phyloP scores from a whole-genome alignment of 192 early-diverging fungal species.

The Helicostylum pulchrum region DNA sequence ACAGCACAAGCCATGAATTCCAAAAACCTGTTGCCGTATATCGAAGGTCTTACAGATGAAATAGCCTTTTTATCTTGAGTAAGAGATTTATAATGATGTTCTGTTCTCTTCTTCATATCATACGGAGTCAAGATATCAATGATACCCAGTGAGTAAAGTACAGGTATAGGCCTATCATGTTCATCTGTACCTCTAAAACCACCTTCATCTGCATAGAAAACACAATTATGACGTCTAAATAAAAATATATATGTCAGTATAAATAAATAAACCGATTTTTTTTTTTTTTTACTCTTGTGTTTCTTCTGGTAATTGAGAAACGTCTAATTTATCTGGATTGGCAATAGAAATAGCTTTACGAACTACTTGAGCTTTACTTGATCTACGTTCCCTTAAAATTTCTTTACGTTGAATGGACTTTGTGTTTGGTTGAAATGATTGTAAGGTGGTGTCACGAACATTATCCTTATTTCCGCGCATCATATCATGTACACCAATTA shows the following conservation, averaged over 20 bases:
- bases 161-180: slow-evolving; percentile 58
- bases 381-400: slow-evolving; percentile 44
- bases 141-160: slow-evolving; percentile 93
- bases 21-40: slow-evolving; percentile 89
- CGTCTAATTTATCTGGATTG: slow-evolving; percentile 60
- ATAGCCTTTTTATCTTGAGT: slow-evolving; percentile 77
- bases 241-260: neutral
- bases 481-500: slow-evolving; percentile 92
- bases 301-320: slow-evolving; percentile 58
- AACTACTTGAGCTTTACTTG: slow-evolving; percentile 54
- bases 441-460: slow-evolving; percentile 89
- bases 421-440: slow-evolving; percentile 67
- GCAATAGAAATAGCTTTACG: slow-evolving; percentile 53
- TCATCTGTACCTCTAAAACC: slow-evolving; percentile 83
- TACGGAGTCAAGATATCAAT: slow-evolving; percentile 99
- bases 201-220: slow-evolving; percentile 91
- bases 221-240: slow-evolving; percentile 62
- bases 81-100: slow-evolving; percentile 86
- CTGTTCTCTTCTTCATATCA: slow-evolving; percentile 82
- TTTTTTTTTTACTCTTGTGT: slow-evolving; percentile 34
- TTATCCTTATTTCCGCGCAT: slow-evolving; percentile 84
- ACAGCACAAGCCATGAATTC: slow-evolving; percentile 79
- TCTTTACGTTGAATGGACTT: slow-evolving; percentile 43
- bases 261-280: slow-evolving; percentile 11
- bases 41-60: slow-evolving; percentile 78